Evolutionary conservation across 148 eudicot species (phyloP).

Genomic region (Camellia japonica): DNA sequence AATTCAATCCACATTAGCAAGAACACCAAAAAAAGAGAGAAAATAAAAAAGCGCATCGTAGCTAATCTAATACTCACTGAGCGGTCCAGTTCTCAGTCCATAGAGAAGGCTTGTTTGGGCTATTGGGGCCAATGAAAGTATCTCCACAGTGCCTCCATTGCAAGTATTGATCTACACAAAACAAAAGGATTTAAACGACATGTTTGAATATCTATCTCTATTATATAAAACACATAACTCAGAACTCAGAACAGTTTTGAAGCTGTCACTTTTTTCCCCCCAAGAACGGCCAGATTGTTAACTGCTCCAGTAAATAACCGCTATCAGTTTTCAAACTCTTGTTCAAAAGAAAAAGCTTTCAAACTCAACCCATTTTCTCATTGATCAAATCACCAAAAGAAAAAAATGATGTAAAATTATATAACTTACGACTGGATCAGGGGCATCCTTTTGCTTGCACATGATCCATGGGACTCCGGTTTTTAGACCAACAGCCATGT

Average conservation of each 20-base stretch:
- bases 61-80: slow-evolving; percentile 46
- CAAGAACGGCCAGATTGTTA: no score
- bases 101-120: slow-evolving; percentile 66
- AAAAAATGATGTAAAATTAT: not conserved
- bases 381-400: no score
- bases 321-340: no score
- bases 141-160: slow-evolving; percentile 96
- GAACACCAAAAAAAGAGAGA: not conserved
- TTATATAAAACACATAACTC: no score
- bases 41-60: not conserved
- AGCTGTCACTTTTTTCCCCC: no score
- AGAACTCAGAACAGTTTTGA: no score
- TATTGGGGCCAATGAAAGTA: slow-evolving; percentile 74
- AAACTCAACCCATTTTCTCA: no score
- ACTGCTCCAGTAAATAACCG: no score
- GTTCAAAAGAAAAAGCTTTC: no score
- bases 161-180: slow-evolving; percentile 68
- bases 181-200: not conserved
- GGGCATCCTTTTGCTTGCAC: slow-evolving; percentile 85
- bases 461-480: slow-evolving; percentile 78
- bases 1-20: not conserved
- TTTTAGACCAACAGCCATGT: slow-evolving; percentile 46
- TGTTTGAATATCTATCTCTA: not conserved
- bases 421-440: slow-evolving; percentile 47
- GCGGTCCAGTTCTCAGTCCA: slow-evolving; percentile 99